phyloP scores from a whole-genome alignment of 306 rosid genomes.

The Sechiopsis laciniata region DNA sequence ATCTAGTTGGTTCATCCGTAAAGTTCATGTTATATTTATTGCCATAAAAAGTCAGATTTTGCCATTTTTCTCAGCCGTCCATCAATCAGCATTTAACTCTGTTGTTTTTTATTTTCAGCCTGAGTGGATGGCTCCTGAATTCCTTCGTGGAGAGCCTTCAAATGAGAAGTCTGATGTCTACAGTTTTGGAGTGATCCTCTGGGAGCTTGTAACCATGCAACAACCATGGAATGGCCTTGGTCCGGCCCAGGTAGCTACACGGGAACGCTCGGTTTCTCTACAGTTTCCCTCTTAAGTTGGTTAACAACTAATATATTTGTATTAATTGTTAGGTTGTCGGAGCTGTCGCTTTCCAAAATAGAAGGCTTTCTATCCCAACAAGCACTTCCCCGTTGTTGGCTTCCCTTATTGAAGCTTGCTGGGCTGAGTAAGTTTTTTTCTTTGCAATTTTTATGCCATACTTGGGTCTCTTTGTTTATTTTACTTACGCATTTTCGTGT shows the following conservation, averaged over 20 bases:
- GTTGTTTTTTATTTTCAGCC: slow-evolving; percentile 71
- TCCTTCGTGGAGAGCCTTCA: slow-evolving; percentile 94
- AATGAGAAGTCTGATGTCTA: no score
- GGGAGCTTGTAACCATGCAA: slow-evolving; percentile 90
- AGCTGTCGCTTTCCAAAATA: slow-evolving; percentile 92
- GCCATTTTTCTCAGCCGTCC: slow-evolving; percentile 35
- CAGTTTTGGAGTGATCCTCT: slow-evolving; percentile 88
- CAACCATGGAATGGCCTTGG: slow-evolving; percentile 93
- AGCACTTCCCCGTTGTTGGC: slow-evolving; percentile 63
- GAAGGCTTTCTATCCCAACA: slow-evolving; percentile 68
- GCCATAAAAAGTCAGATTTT: slow-evolving; percentile 32
- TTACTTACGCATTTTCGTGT: background rate
- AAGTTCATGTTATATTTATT: slow-evolving; percentile 21
- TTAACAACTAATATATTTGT: background rate
- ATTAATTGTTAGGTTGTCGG: slow-evolving; percentile 99
- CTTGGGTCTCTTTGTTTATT: background rate
- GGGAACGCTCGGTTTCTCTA: background rate
- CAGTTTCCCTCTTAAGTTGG: background rate
- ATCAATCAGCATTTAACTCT: slow-evolving; percentile 39
- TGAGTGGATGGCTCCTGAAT: slow-evolving; percentile 99
- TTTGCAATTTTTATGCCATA: background rate
- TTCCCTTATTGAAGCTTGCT: slow-evolving; percentile 89
- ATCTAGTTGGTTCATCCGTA: background rate
- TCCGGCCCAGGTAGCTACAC: slow-evolving; percentile 62
- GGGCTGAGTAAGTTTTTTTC: slow-evolving; percentile 71